Evolutionary conservation across 257 asterid species (phyloP).

Genomic region (Voacanga thouarsii): DNA sequence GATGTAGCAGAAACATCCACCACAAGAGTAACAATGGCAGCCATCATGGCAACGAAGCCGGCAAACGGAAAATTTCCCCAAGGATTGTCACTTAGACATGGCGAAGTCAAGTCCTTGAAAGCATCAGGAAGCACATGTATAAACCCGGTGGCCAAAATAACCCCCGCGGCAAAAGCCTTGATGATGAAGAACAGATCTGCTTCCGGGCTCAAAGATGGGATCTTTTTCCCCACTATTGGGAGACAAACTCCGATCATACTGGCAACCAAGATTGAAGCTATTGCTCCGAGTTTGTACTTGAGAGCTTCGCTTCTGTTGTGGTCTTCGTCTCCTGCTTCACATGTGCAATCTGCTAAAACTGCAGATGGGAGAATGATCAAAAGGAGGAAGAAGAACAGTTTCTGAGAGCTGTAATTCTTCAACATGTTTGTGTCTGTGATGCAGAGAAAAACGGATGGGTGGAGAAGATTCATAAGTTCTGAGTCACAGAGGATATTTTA

Average conservation of each 20-base stretch:
- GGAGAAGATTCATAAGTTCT: no score
- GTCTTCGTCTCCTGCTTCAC: conserved; percentile 1
- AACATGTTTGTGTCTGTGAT: no score
- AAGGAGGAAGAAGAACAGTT: neutral
- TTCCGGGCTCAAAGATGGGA: conserved; percentile 20
- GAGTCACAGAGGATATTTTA: no score
- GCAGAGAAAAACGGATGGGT: no score
- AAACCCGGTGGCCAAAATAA: conserved; percentile 10
- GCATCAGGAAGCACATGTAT: conserved; percentile 20
- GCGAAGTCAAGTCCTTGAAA: conserved; percentile 13
- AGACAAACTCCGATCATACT: conserved; percentile 20
- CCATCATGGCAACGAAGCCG: conserved; percentile 21
- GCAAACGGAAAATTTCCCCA: conserved; percentile 19
- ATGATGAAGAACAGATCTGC: conserved; percentile 15
- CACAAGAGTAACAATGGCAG: neutral
- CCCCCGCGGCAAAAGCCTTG: conserved; percentile 19
- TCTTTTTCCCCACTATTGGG: conserved; percentile 15
- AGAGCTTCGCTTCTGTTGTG: conserved; percentile 8
- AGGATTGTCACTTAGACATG: conserved; percentile 2
- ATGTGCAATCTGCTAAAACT: neutral
- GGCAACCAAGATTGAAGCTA: conserved; percentile 15
- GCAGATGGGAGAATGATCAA: neutral
- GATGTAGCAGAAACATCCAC: no score
- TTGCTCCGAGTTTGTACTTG: conserved; percentile 18
- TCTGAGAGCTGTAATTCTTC: no score